A percentile compares a stretch with the other conserved stretches of the same genome.
phyloP scores from a whole-genome alignment of 2,329 filamentous ascomycete genomes.

The Epichloe baconii region DNA sequence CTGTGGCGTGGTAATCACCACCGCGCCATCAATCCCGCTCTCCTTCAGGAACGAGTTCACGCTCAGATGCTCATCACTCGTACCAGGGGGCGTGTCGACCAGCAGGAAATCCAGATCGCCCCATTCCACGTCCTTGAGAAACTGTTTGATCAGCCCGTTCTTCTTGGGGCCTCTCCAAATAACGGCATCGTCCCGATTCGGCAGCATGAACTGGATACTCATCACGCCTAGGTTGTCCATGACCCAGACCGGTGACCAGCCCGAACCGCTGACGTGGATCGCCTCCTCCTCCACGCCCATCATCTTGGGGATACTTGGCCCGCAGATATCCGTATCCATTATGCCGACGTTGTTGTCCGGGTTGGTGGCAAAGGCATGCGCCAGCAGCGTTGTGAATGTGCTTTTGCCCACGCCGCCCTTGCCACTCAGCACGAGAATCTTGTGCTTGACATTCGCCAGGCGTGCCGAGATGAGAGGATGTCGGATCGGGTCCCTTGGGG shows the following conservation, averaged over 20 bases:
- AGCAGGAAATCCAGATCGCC: slow-evolving; percentile 86
- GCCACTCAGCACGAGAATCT: slow-evolving; percentile 82
- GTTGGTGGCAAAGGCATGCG: slow-evolving; percentile 78
- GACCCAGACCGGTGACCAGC: slow-evolving; percentile 94
- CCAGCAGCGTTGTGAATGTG: slow-evolving; percentile 79
- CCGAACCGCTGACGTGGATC: slow-evolving; percentile 76
- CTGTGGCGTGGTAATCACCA: slow-evolving; percentile 88
- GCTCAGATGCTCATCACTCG: slow-evolving; percentile 86
- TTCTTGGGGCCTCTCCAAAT: slow-evolving; percentile 99
- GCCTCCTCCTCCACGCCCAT: slow-evolving; percentile 92
- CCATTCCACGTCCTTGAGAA: slow-evolving; percentile 96
- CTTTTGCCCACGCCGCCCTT: slow-evolving; percentile 97
- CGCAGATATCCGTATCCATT: slow-evolving; percentile 98
- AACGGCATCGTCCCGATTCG: slow-evolving; percentile 82
- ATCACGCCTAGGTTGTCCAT: slow-evolving; percentile 89
- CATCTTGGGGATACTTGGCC: slow-evolving; percentile 95
- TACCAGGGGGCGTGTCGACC: slow-evolving; percentile 95
- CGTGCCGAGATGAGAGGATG: slow-evolving; percentile 75
- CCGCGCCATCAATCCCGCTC: slow-evolving; percentile 82
- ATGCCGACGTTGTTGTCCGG: slow-evolving; percentile 71
- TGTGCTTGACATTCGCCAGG: slow-evolving; percentile 71
- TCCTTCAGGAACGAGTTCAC: slow-evolving; percentile 88
- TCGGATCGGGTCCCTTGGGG: slow-evolving; percentile 91
- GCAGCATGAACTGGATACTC: slow-evolving; percentile 97
- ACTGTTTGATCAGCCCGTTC: slow-evolving; percentile 96